Evolutionary conservation across 768 basidiomycete genomes (phyloP), one percentile per base, ranked within the genome.

Genomic region (Rhodotorula diobovata): DNA sequence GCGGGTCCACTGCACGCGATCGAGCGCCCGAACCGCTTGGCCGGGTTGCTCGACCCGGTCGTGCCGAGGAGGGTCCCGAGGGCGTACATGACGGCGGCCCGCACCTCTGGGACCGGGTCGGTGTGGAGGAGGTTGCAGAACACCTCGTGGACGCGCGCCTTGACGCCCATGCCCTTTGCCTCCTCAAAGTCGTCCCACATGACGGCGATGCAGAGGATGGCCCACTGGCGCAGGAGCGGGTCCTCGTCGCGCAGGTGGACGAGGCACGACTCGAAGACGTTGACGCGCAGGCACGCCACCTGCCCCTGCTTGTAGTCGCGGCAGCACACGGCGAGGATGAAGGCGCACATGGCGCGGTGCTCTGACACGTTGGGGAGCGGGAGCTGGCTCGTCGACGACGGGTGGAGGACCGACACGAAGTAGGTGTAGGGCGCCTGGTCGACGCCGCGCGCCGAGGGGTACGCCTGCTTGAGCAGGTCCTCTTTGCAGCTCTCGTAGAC

Each of bases 291-390:
- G 80, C 92, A 94, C 4, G 91, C 91, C 62, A 85, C 84, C 81
- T 98, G 93, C 11, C 94, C 94, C 6, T 85, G 84, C n/a, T 86
- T 85, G 79, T 89, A 91, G 77, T 92, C 93, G n/a, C 95, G 87
- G 51, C 90, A 88, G 61, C 96, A 87, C 23, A 93, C 87, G 34
- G 90, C 86, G 37, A 98, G 87, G 76, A 97, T 93, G 82, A 98
- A 98, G 2, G 93, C 90, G 79, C 94, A 98, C 95, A 98, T 98
- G 2, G 96, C 93, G 74, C 91, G 90, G 80, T 97, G 93, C 79
- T 98, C 96, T 10, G 90, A 89, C 61, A 88, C 87, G 80, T 99
- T 96, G 0, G 94, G 93, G n/a, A 97, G 86, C 28, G 79, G 77
- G 21, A 81, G 68, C 43, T 59, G 68, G 39, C 57, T 71, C 28